Base-by-base conservation (phyloP, 2,329 filamentous ascomycete genomes). In the Gremmenia infestans region DNA sequence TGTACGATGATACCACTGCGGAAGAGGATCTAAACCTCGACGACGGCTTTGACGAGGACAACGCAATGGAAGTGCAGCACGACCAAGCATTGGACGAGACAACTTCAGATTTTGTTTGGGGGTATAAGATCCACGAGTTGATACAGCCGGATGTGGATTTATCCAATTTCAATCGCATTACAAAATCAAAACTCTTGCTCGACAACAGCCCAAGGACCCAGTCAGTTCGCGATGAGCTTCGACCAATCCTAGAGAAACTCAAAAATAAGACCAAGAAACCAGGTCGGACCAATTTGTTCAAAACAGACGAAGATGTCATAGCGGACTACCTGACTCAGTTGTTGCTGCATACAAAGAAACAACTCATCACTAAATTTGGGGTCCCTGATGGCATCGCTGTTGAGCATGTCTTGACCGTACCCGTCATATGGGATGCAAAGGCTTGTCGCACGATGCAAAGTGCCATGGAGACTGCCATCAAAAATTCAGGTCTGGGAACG, bases 401-500 rank as follows among this genome's bases (percentile, higher is more conserved):
- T n/a, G 55, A 62, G 15, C 51, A 55, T 50, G 59, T 62, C 0
- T 48, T 63, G 17, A 57, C 43, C 25, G 57, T 63, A 8, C 60
- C 61, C 8, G 54, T 53, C 1, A 50, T 58, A 11, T 63, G 61
- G 60, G 39, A 39, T 14, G 35, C 57, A 15, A 52, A 53, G 11
- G 59, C 59, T 5, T 59, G 52, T 32, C 55, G 57, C 2, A 59
- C 51, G 32, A 62, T 63, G 61, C 59, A 62, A 51, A 48, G 5
- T 14, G 52, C 49, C 3, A 61, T 62, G 56, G 46, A 57, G 50
- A 11, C 17, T 5, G 56, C 60, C 3, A 54, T 59, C 17, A 17
- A 40, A 40, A 22, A 17, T 7, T 54, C 58, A 4, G n/a, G 36
- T 1, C 42, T 61, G 25, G 60, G 60, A 3, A 54, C 23, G 14